These are phyloP conservation scores for Sanghuangporus weigelae DNA, from an alignment of 1,284 basidiomycete genomes.

Conservation along the genomic window DNA sequence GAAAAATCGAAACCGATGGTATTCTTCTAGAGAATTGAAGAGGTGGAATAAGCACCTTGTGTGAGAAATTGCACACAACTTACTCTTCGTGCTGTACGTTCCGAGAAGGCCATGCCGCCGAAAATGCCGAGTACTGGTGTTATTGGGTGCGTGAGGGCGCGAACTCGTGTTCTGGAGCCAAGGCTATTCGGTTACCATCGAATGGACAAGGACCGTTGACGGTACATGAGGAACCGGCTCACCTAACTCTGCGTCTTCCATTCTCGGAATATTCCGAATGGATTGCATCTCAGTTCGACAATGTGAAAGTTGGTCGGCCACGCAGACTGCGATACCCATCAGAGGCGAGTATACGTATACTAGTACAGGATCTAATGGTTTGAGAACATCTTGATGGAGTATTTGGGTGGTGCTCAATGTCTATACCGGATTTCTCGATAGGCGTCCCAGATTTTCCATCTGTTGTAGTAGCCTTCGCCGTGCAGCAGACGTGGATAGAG, in stretches of 20 bases:
- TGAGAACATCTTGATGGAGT: too few species aligned
- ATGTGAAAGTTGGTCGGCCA: too few species aligned
- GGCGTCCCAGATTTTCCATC: too few species aligned
- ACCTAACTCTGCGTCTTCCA: neutral
- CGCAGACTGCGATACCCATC: too few species aligned
- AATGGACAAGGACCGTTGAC: neutral
- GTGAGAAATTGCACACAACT: neutral
- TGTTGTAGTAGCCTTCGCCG: too few species aligned
- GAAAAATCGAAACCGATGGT: neutral
- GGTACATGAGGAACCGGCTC: neutral
- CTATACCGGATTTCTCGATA: too few species aligned
- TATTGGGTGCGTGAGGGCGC: neutral
- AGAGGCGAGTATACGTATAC: too few species aligned
- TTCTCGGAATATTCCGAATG: neutral
- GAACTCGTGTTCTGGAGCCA: neutral
- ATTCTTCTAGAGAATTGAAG: neutral
- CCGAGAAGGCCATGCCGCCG: neutral
- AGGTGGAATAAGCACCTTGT: neutral
- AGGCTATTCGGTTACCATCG: neutral
- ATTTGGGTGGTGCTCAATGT: too few species aligned
- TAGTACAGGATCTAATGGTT: too few species aligned
- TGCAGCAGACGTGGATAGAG: too few species aligned
- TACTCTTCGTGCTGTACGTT: neutral
- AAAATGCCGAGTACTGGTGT: neutral
- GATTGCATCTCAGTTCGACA: neutral